Evolutionary conservation across 208 protist genomes (phyloP).

Genomic region (Polymyxa betae): DNA sequence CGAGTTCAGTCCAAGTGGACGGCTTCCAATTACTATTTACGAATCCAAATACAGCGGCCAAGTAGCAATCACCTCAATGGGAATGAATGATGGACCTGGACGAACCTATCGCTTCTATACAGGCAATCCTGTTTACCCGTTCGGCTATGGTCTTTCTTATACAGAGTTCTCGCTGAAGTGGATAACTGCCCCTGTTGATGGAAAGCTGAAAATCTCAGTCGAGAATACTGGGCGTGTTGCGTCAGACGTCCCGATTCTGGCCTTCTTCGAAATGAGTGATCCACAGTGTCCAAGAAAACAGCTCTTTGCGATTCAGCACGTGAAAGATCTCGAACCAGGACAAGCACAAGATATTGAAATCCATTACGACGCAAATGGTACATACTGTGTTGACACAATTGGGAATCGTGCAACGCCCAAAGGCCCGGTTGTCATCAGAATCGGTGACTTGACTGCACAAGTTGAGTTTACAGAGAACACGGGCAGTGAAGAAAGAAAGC

Average conservation of each 20-base stretch:
- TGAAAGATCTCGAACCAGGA: neutral
- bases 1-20: constrained; percentile 55
- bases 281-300: neutral
- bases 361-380: neutral
- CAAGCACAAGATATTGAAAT: neutral
- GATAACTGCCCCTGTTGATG: neutral
- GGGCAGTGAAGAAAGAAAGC: too few species aligned
- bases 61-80: constrained; percentile 62
- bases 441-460: neutral
- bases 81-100: constrained; percentile 62
- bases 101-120: constrained; percentile 71
- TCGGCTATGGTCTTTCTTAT: constrained; percentile 64
- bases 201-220: neutral
- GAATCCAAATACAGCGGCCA: neutral
- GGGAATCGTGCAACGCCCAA: neutral
- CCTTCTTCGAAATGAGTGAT: neutral
- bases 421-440: neutral
- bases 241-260: neutral
- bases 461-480: too few species aligned
- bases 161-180: constrained; percentile 53
- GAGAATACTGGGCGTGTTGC: constrained; percentile 4
- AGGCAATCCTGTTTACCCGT: constrained; percentile 62
- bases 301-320: neutral
- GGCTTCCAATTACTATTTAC: constrained; percentile 63
- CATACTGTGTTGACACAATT: neutral